A percentile compares a stretch with the other conserved stretches of the same genome.
Conservation (phyloP, 345 rosid species). For the Brassica juncea region DNA sequence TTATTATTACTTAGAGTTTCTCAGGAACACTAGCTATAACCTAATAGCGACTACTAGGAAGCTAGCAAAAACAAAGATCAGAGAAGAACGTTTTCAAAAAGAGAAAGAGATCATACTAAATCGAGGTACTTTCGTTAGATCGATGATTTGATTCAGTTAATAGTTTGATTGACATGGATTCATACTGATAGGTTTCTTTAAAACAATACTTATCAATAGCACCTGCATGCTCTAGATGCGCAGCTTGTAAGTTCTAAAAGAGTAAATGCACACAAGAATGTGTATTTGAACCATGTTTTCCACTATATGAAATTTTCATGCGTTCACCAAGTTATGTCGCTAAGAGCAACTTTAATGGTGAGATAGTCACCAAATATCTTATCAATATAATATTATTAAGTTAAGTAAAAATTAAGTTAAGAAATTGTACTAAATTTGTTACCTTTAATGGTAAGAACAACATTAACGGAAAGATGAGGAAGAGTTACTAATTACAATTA, state of each 20-base stretch:
- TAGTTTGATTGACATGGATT: slow-evolving; percentile 30
- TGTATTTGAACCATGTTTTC: slow-evolving; percentile 66
- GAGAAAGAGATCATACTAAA: not conserved
- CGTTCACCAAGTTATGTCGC: slow-evolving; percentile 68
- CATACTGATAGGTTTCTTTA: slow-evolving; percentile 15
- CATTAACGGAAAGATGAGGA: too few relatives aligned
- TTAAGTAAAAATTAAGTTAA: too few relatives aligned
- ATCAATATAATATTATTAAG: too few relatives aligned
- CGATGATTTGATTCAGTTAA: slow-evolving; percentile 25
- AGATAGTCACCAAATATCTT: too few relatives aligned
- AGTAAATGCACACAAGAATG: slow-evolving; percentile 67
- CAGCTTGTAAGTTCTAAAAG: slow-evolving; percentile 59
- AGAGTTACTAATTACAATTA: too few relatives aligned
- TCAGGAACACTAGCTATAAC: too few relatives aligned
- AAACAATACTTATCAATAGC: slow-evolving; percentile 34
- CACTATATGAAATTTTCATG: slow-evolving; percentile 49
- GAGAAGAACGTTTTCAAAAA: not conserved
- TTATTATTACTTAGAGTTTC: not conserved
- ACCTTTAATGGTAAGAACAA: too few relatives aligned
- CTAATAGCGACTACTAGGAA: too few relatives aligned
- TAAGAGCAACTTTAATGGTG: slow-evolving; percentile 23
- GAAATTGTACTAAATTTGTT: too few relatives aligned
- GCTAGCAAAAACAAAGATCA: too few relatives aligned
- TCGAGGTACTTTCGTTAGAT: slow-evolving; percentile 15
- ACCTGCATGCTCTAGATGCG: slow-evolving; percentile 56